These are phyloP conservation scores for Trichosporon asahii DNA, from an alignment of 1,284 basidiomycete species.

Conservation along the genomic window DNA sequence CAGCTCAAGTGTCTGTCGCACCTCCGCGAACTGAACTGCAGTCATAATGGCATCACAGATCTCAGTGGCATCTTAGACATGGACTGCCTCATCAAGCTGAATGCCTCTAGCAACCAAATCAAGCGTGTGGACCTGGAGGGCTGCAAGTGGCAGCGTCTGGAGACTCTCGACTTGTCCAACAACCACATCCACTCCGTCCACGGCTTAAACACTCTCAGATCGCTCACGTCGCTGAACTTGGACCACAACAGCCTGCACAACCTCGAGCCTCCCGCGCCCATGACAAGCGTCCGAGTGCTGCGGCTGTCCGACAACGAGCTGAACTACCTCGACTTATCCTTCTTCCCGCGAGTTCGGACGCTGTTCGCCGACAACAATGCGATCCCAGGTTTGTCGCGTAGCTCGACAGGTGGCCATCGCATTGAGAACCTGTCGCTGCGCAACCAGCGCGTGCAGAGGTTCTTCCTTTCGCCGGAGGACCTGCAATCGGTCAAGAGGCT, in stretches of 20 bases:
- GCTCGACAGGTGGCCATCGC: slow-evolving; percentile 59
- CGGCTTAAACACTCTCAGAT: slow-evolving; percentile 63
- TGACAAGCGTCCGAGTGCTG: slow-evolving; percentile 74
- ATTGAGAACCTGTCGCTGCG: slow-evolving; percentile 88
- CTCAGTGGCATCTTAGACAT: slow-evolving; percentile 75
- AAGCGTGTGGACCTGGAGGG: slow-evolving; percentile 61
- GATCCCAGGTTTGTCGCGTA: slow-evolving; percentile 55
- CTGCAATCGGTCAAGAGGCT: slow-evolving; percentile 85
- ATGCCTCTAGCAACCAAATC: slow-evolving; percentile 73
- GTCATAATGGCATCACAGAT: slow-evolving; percentile 73
- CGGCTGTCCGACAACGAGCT: slow-evolving; percentile 81
- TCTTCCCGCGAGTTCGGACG: slow-evolving; percentile 73
- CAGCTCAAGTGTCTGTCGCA: slow-evolving; percentile 80
- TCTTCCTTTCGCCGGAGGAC: slow-evolving; percentile 60
- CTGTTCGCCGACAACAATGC: slow-evolving; percentile 88
- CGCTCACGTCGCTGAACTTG: slow-evolving; percentile 69
- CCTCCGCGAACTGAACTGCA: slow-evolving; percentile 81
- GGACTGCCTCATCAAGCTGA: slow-evolving; percentile 77
- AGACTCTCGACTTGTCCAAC: slow-evolving; percentile 75
- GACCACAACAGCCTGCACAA: slow-evolving; percentile 63
- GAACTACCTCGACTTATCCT: slow-evolving; percentile 63
- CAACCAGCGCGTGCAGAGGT: slow-evolving; percentile 63
- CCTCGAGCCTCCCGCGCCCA: slow-evolving; percentile 39
- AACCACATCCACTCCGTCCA: slow-evolving; percentile 66
- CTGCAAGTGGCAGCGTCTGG: slow-evolving; percentile 73